These are phyloP conservation scores for Acmispon strigosus DNA, from an alignment of 306 rosid species.

Conservation along the genomic window DNA sequence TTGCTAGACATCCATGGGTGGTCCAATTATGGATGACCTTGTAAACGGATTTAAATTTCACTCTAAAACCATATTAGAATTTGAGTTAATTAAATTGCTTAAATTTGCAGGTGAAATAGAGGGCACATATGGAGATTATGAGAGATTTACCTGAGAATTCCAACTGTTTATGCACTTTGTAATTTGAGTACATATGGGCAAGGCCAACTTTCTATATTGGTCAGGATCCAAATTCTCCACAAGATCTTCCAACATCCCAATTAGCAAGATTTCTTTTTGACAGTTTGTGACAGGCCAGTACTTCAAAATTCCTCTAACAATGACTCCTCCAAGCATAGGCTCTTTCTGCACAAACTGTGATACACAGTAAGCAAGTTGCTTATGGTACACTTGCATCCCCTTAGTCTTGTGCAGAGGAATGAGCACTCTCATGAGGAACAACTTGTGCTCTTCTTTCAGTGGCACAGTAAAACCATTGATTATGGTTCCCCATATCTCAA, in stretches of 20 bases:
- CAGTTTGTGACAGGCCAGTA: slow-evolving; percentile 80
- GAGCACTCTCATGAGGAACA: slow-evolving; percentile 75
- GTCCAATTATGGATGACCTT: no score
- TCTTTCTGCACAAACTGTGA: slow-evolving; percentile 88
- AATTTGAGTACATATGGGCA: slow-evolving; percentile 59
- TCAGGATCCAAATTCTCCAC: slow-evolving; percentile 70
- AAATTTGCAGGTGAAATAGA: background rate
- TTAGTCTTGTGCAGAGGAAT: slow-evolving; percentile 77
- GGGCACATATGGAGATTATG: background rate
- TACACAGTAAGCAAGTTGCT: slow-evolving; percentile 71
- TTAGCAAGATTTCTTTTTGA: slow-evolving; percentile 67
- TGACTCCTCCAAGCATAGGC: slow-evolving; percentile 75
- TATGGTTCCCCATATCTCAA: slow-evolving; percentile 91
- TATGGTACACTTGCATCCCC: slow-evolving; percentile 60
- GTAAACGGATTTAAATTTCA: no score
- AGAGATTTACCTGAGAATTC: slow-evolving; percentile 65
- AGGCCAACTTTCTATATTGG: slow-evolving; percentile 67
- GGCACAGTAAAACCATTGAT: slow-evolving; percentile 83
- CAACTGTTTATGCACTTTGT: slow-evolving; percentile 70
- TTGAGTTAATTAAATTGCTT: no score
- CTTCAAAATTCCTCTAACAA: slow-evolving; percentile 67
- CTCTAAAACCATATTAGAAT: no score
- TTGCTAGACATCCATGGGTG: no score
- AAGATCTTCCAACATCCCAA: slow-evolving; percentile 80
- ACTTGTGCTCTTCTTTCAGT: slow-evolving; percentile 79